Base-by-base conservation (phyloP, 2,329 filamentous ascomycete species). In the Chrysosporium queenslandicum region DNA sequence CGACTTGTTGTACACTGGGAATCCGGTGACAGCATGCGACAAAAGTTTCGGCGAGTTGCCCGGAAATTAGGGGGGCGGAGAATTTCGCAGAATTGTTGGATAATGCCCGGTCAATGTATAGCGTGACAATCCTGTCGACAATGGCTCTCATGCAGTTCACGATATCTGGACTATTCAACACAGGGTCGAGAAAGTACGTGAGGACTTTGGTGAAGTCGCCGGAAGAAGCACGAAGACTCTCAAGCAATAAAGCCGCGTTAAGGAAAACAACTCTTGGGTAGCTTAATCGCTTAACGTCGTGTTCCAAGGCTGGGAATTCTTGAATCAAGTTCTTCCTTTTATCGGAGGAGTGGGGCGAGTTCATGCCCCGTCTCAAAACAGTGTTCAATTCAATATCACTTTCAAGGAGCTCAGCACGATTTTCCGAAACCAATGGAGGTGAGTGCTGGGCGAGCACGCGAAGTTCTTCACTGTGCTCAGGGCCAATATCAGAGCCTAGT, bases 301-400 rank as follows among this genome's bases (percentile, higher is more conserved):
- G 74, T 55, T 89, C 82, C 61, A 85, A 86, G 4, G 79, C 76
- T 0, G 91, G 87, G 25, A 98, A 74, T 42, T 92, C 77, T 56
- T 81, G 78, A 3, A 77, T 76, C 20, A 99, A 76, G 6, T 82
- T 78, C 62, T 83, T 86, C 73, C 94, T 96, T 65, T 95, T 89
- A 56, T 85, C 79, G 1, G 81, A 71, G 51, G 88, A 83, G 42
- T 66, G 66, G 56, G 90, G 82, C 27, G 91, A 80, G 57, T 82
- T 87, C 74, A 88, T 87, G 16, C 90, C 91, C 55, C 92, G 81
- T 55, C 91, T 83, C 47, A 99, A 75, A 16, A 97, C 86, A 0
- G 89, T 94, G 63, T 98, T 97, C 37, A 98, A 78, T 63, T 98
- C 92, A 52, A 99, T 91, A 59, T 97, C 92, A 65, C 90, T 96